Conservation (phyloP, 2,329 filamentous ascomycete species). For the Acephala macrosclerotiorum region DNA sequence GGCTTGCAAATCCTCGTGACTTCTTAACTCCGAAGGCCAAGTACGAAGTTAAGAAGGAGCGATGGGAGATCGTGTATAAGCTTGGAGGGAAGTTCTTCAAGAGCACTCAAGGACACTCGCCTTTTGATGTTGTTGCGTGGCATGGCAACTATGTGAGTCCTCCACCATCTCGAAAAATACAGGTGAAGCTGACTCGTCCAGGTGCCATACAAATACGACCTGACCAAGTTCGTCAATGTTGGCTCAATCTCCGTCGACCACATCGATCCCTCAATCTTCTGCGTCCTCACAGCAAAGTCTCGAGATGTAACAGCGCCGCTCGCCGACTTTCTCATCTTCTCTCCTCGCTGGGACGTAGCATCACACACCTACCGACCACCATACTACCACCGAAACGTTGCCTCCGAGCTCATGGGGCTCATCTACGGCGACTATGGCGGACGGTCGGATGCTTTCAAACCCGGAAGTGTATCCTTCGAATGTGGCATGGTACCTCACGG, state of each 20-base stretch:
- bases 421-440: slow-evolving; percentile 57
- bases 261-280: slow-evolving; percentile 72
- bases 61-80: slow-evolving; percentile 55
- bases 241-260: slow-evolving; percentile 69
- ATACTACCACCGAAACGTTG: slow-evolving; percentile 64
- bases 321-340: slow-evolving; percentile 73
- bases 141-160: slow-evolving; percentile 63
- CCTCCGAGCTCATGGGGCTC: slow-evolving; percentile 57
- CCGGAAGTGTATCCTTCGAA: slow-evolving; percentile 53
- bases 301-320: slow-evolving; percentile 61
- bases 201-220: slow-evolving; percentile 78
- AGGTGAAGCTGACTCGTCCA: slow-evolving; percentile 38
- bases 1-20: slow-evolving; percentile 69
- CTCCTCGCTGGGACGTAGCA: slow-evolving; percentile 70
- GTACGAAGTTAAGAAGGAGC: slow-evolving; percentile 52
- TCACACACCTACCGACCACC: slow-evolving; percentile 65
- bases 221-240: slow-evolving; percentile 66
- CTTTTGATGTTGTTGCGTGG: slow-evolving; percentile 81
- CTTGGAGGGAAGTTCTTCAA: slow-evolving; percentile 71
- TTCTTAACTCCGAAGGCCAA: slow-evolving; percentile 67
- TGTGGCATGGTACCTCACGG: slow-evolving; percentile 57
- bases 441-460: slow-evolving; percentile 70
- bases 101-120: slow-evolving; percentile 70
- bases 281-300: slow-evolving; percentile 68
- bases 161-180: neutral